A percentile compares a stretch with the other conserved stretches of the same genome.
Conservation (phyloP, 2,329 filamentous ascomycete genomes). For the Cytospora leucostoma region DNA sequence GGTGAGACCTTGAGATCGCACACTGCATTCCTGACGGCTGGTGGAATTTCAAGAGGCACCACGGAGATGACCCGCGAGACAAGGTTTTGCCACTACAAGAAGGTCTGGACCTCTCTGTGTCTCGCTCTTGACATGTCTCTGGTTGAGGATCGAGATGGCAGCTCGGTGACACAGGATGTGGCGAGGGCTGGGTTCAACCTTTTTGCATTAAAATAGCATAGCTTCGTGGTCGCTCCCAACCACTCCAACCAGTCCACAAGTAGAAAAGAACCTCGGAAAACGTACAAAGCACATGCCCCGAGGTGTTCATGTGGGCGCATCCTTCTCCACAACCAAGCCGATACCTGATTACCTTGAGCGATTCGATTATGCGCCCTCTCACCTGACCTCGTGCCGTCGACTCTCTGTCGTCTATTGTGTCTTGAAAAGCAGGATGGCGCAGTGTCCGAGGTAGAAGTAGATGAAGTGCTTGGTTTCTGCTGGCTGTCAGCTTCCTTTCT, state of each 20-base stretch:
- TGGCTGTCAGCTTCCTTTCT: background rate
- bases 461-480: constrained; percentile 99
- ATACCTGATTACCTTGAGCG: background rate
- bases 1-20: constrained; percentile 1
- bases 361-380: background rate
- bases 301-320: constrained; percentile 4
- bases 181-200: background rate
- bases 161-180: background rate
- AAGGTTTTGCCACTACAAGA: background rate
- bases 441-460: constrained; percentile 99
- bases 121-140: background rate
- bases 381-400: background rate
- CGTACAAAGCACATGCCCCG: constrained; percentile 11
- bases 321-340: constrained; percentile 1
- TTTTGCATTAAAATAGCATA: constrained; percentile 11
- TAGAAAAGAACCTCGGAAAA: constrained; percentile 12
- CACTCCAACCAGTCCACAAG: constrained; percentile 10
- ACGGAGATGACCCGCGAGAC: background rate
- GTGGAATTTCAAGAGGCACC: background rate
- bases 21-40: background rate
- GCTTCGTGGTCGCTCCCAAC: constrained; percentile 17
- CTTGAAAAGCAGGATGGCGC: constrained; percentile 97
- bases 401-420: constrained; percentile 69
- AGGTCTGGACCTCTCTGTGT: background rate
- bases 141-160: background rate